These are phyloP conservation scores for Debaryomycetaceae sp. DNA, from an alignment of 1,139 yeast species.

Conservation along the genomic window DNA sequence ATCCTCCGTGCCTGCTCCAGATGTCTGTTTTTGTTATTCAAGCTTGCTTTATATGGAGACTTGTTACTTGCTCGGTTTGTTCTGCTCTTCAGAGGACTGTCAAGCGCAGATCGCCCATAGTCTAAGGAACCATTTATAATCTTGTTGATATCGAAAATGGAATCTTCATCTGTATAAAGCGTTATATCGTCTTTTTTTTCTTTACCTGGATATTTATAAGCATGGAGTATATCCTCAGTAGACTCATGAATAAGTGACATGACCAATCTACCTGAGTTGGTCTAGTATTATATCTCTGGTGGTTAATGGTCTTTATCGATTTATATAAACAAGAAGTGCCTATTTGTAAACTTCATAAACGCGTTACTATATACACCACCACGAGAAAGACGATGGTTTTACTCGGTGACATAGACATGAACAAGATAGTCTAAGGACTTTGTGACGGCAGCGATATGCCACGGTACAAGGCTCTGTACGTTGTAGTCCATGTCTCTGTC, in stretches of 20 bases:
- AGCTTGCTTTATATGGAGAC: constrained; percentile 1
- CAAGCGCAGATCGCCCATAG: constrained; percentile 1
- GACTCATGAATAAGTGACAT: constrained; percentile 4
- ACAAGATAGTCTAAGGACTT: constrained; percentile 54
- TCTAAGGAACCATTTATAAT: constrained; percentile 2
- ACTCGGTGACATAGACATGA: constrained; percentile 40
- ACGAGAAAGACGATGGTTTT: constrained; percentile 1
- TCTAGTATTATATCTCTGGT: background rate
- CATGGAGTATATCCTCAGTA: constrained; percentile 6
- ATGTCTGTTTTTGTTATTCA: constrained; percentile 16
- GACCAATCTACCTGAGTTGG: background rate
- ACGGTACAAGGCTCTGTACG: constrained; percentile 50
- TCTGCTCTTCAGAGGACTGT: background rate
- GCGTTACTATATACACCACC: constrained; percentile 8
- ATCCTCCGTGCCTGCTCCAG: constrained; percentile 15
- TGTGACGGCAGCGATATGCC: constrained; percentile 78
- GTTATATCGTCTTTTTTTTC: constrained; percentile 7
- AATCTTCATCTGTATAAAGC: constrained; percentile 8
- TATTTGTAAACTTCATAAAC: constrained; percentile 9
- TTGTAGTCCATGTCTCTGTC: constrained; percentile 9
- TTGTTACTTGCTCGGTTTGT: background rate
- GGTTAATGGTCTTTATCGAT: too few relatives aligned
- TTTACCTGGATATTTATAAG: constrained; percentile 2
- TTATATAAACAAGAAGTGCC: background rate
- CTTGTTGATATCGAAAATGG: constrained; percentile 5